A percentile compares a stretch with the other conserved stretches of the same genome.
Evolutionary conservation across 306 rosid genomes (phyloP).

Genomic region (Cyclanthera cordifolia): DNA sequence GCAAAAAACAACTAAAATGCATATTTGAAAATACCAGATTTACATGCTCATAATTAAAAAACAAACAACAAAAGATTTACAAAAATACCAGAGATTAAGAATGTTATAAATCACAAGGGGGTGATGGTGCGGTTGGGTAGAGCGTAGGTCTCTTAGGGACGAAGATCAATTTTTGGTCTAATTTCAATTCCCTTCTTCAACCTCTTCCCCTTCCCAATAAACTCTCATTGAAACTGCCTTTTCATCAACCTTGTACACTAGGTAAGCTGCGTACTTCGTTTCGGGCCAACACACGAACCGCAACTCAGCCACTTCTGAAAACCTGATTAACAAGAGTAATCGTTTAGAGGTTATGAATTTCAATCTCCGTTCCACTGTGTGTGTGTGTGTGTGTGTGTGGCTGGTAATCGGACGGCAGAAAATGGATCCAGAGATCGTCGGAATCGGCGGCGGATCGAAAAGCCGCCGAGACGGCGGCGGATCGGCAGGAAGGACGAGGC

Average conservation of each 20-base stretch:
- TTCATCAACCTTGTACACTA: constrained; percentile 13
- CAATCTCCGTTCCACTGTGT: too few relatives aligned
- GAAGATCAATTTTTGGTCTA: constrained; percentile 16
- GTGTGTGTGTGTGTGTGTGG: too few relatives aligned
- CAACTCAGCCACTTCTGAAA: constrained; percentile 20
- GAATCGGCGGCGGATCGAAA: constrained; percentile 14
- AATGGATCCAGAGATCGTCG: not conserved
- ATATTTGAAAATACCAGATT: too few relatives aligned
- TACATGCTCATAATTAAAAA: too few relatives aligned
- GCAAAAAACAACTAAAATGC: too few relatives aligned
- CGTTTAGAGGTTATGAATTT: not conserved
- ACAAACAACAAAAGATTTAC: too few relatives aligned
- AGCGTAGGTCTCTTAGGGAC: too few relatives aligned
- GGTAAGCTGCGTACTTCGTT: constrained; percentile 20
- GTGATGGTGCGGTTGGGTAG: too few relatives aligned
- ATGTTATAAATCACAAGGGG: too few relatives aligned
- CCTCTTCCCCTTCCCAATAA: not conserved
- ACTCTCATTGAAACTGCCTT: not conserved
- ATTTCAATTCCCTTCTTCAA: constrained; percentile 14
- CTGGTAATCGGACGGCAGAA: constrained; percentile 14
- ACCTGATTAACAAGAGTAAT: not conserved
- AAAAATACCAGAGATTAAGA: too few relatives aligned
- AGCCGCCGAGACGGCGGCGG: not conserved
- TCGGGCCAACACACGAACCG: constrained; percentile 5
- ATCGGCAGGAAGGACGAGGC: not conserved